A percentile compares a stretch with the other conserved stretches of the same genome.
Evolutionary conservation across 2,329 filamentous ascomycete genomes (phyloP).

Genomic region (Cucurbitaria berberidis): DNA sequence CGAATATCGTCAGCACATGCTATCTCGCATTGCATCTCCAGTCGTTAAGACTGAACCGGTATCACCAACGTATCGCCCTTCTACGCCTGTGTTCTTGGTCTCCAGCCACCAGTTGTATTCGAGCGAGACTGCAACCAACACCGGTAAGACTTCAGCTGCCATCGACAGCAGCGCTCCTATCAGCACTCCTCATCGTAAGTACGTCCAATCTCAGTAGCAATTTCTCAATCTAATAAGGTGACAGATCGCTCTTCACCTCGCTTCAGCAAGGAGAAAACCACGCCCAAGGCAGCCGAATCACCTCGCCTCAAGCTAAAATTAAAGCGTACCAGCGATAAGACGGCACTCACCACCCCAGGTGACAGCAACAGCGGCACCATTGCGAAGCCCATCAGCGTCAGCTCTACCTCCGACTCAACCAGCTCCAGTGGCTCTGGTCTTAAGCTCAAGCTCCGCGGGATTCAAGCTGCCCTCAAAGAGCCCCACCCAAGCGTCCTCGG

Average conservation of each 20-base stretch:
- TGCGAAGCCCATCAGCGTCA: too few relatives aligned
- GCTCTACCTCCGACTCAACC: background rate
- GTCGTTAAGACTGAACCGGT: background rate
- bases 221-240: background rate
- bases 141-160: background rate
- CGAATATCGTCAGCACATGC: background rate
- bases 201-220: background rate
- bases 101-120: background rate
- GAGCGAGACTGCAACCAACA: background rate
- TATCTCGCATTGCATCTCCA: background rate
- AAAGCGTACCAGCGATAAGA: background rate
- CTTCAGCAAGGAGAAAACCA: conserved; percentile 1
- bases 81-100: background rate
- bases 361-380: background rate
- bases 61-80: background rate
- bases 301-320: background rate
- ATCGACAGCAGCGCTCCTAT: background rate
- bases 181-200: background rate
- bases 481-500: background rate
- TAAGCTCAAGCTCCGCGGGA: conserved; percentile 18
- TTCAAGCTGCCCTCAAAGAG: conserved; percentile 10
- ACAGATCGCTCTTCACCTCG: background rate
- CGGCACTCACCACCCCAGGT: background rate
- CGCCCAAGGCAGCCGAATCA: background rate
- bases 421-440: conserved; percentile 2